Evolutionary conservation across 176 grass and related monocot species (phyloP).

Genomic region (Ampelocalamus luodianensis): DNA sequence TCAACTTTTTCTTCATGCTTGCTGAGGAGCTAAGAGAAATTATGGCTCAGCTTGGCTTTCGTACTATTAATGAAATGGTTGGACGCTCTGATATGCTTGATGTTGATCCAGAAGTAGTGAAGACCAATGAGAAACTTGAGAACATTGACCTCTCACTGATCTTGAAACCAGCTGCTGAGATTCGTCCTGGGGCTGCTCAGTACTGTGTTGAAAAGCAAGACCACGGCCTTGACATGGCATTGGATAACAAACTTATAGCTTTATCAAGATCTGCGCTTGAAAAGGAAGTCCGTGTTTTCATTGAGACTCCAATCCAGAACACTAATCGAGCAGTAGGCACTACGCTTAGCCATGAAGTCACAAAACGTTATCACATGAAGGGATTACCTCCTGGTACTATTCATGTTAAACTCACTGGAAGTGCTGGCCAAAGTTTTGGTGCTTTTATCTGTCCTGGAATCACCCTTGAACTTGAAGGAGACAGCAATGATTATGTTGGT

Average conservation of each 20-base stretch:
- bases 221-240: slow-evolving; percentile 81
- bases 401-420: slow-evolving; percentile 89
- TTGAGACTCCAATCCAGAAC: slow-evolving; percentile 80
- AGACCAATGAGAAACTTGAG: slow-evolving; percentile 85
- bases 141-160: slow-evolving; percentile 94
- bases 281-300: slow-evolving; percentile 67
- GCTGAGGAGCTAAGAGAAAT: slow-evolving; percentile 98
- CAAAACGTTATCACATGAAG: slow-evolving; percentile 86
- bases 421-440: slow-evolving; percentile 89
- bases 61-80: slow-evolving; percentile 85
- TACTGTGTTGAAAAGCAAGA: slow-evolving; percentile 97
- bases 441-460: slow-evolving; percentile 96
- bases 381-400: slow-evolving; percentile 75
- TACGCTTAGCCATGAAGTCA: slow-evolving; percentile 92
- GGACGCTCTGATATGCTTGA: slow-evolving; percentile 96
- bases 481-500: slow-evolving; percentile 98
- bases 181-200: slow-evolving; percentile 74
- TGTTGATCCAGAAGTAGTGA: slow-evolving; percentile 86
- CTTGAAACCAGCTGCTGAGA: slow-evolving; percentile 84
- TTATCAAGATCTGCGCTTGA: slow-evolving; percentile 71
- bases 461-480: slow-evolving; percentile 95
- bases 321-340: slow-evolving; percentile 87
- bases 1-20: slow-evolving; percentile 99
- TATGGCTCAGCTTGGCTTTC: slow-evolving; percentile 86
- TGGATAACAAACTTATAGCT: slow-evolving; percentile 83